Conservation (phyloP, 139 green algal genomes). For the Chara braunii region DNA sequence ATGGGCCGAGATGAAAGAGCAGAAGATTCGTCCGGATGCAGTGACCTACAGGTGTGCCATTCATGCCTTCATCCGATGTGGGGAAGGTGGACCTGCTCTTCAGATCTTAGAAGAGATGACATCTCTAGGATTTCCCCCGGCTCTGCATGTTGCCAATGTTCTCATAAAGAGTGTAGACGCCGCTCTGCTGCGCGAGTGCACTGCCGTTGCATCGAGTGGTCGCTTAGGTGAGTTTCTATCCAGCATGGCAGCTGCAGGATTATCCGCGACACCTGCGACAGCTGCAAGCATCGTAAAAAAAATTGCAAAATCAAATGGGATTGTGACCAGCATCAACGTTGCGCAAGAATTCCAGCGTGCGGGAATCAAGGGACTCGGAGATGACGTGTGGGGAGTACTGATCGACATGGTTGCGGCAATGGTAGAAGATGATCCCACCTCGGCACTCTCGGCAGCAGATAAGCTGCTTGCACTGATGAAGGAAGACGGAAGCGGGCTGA, state of each 20-base stretch:
- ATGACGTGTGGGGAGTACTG: neutral
- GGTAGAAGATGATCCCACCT: no score
- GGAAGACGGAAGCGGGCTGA: neutral
- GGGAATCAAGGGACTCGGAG: neutral
- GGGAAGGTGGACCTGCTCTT: constrained; percentile 22
- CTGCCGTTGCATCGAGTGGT: constrained; percentile 3
- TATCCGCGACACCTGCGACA: constrained; percentile 15
- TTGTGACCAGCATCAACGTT: no score
- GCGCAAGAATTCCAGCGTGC: neutral
- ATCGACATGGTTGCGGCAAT: no score
- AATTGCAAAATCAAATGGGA: constrained; percentile 15
- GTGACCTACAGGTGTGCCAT: constrained; percentile 30
- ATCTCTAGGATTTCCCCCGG: constrained; percentile 17
- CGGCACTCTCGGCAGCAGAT: no score
- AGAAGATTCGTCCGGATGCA: no score
- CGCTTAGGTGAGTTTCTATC: constrained; percentile 9
- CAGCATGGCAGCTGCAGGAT: constrained; percentile 24
- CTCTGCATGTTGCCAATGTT: constrained; percentile 23
- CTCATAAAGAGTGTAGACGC: constrained; percentile 29
- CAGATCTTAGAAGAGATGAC: constrained; percentile 24
- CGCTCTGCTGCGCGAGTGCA: constrained; percentile 27
- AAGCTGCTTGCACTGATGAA: neutral
- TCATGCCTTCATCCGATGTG: constrained; percentile 25
- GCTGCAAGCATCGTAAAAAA: constrained; percentile 1
- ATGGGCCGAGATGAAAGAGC: no score